These are phyloP conservation scores for Aspergillus calidoustus DNA, from an alignment of 2,329 filamentous ascomycete genomes.

Conservation along the genomic window DNA sequence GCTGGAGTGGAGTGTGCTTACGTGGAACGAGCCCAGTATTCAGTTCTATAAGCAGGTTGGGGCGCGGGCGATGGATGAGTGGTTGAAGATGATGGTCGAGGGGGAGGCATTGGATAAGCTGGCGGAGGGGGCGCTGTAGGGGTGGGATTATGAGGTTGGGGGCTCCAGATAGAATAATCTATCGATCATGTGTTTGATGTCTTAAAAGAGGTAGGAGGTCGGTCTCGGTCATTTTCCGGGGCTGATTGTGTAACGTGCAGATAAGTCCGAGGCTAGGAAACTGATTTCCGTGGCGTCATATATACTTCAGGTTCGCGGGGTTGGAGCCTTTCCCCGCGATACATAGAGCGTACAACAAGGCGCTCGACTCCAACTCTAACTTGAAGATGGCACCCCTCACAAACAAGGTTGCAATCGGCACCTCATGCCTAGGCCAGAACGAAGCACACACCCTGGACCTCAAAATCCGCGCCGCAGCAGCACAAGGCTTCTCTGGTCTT, in stretches of 20 bases:
- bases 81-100: constrained; percentile 56
- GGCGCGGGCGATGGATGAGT: constrained; percentile 52
- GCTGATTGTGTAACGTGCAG: background rate
- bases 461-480: constrained; percentile 34
- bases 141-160: background rate
- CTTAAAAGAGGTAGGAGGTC: background rate
- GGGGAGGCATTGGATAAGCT: constrained; percentile 49
- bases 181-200: background rate
- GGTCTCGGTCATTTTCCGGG: background rate
- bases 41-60: constrained; percentile 71
- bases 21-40: constrained; percentile 91
- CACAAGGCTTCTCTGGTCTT: constrained; percentile 34
- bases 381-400: constrained; percentile 1
- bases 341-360: background rate
- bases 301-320: background rate
- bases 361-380: background rate
- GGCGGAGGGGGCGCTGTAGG: constrained; percentile 33
- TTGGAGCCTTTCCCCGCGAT: background rate
- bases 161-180: background rate
- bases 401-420: constrained; percentile 37
- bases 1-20: constrained; percentile 88
- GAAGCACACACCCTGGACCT: constrained; percentile 34
- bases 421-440: constrained; percentile 37
- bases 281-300: constrained; percentile 1
- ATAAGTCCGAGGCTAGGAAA: constrained; percentile 9